These are phyloP conservation scores for Calonectria leucothoes DNA, from an alignment of 2,329 filamentous ascomycete species.

Conservation along the genomic window DNA sequence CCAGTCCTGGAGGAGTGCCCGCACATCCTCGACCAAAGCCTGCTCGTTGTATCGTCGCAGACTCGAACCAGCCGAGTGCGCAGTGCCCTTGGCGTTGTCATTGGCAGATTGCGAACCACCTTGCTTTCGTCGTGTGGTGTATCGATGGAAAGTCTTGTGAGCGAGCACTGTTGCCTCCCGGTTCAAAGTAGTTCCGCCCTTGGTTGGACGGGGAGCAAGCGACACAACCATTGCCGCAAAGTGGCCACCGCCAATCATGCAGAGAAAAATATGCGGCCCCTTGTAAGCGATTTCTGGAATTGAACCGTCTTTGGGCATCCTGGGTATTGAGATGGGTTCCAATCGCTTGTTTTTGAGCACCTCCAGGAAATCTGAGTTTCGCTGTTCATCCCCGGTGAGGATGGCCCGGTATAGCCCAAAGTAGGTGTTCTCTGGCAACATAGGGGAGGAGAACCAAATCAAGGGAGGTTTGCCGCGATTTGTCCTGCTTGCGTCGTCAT, in stretches of 20 bases:
- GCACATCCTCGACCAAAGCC: slow-evolving; percentile 88
- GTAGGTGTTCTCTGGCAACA: slow-evolving; percentile 80
- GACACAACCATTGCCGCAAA: slow-evolving; percentile 98
- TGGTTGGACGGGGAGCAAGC: slow-evolving; percentile 81
- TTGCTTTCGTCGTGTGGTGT: slow-evolving; percentile 95
- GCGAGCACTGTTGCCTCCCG: slow-evolving; percentile 89
- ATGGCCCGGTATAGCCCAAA: slow-evolving; percentile 89
- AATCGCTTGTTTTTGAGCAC: slow-evolving; percentile 83
- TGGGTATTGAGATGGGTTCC: slow-evolving; percentile 66
- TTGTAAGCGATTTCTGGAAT: slow-evolving; percentile 68
- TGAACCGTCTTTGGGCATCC: slow-evolving; percentile 68
- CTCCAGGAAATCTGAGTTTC: slow-evolving; percentile 70
- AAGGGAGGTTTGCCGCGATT: slow-evolving; percentile 78
- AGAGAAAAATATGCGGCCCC: slow-evolving; percentile 91
- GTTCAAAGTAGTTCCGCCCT: slow-evolving; percentile 77
- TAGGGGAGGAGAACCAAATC: slow-evolving; percentile 85
- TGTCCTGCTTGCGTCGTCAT: slow-evolving; percentile 56
- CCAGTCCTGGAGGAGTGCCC: slow-evolving; percentile 85
- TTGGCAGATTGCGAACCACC: slow-evolving; percentile 95
- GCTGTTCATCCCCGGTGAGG: slow-evolving; percentile 78
- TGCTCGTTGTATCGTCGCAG: slow-evolving; percentile 95
- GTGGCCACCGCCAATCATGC: slow-evolving; percentile 98
- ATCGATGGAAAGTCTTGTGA: slow-evolving; percentile 98
- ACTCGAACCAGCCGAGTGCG: slow-evolving; percentile 92
- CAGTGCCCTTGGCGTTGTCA: slow-evolving; percentile 92